These are phyloP conservation scores for Elasticomyces elasticus DNA, from an alignment of 495 filamentous ascomycete species.

Conservation along the genomic window DNA sequence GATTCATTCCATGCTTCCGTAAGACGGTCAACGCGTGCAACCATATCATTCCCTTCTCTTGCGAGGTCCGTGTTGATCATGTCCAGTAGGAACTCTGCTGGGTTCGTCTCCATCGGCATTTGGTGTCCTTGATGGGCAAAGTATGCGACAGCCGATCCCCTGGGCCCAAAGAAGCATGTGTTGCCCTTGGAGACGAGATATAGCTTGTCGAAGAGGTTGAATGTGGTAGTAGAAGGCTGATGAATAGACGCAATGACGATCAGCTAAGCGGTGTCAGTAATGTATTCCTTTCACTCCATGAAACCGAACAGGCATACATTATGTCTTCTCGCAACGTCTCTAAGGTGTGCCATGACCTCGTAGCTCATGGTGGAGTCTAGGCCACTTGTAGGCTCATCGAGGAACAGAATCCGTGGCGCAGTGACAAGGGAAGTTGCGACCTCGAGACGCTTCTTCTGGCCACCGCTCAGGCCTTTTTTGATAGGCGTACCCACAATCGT, in stretches of 20 bases:
- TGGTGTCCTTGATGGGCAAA: conserved; percentile 48
- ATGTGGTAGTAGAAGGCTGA: conserved; percentile 67
- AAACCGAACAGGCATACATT: too few species aligned
- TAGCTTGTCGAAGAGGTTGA: conserved; percentile 68
- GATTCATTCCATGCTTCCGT: conserved; percentile 37
- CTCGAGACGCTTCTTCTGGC: conserved; percentile 66
- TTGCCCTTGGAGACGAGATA: conserved; percentile 59
- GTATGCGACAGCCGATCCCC: conserved; percentile 42
- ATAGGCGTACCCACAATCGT: conserved; percentile 69
- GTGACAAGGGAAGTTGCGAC: conserved; percentile 73
- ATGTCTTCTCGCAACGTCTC: conserved; percentile 52
- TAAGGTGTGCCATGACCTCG: conserved; percentile 57
- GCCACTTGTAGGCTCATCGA: conserved; percentile 76
- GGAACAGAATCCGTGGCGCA: conserved; percentile 62
- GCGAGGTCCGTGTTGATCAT: conserved; percentile 65
- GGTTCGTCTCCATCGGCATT: conserved; percentile 59
- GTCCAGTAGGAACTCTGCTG: conserved; percentile 68
- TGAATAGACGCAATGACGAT: conserved; percentile 72
- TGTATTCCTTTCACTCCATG: too few species aligned
- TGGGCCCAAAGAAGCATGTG: conserved; percentile 58
- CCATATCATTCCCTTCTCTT: conserved; percentile 35
- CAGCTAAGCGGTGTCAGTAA: too few species aligned
- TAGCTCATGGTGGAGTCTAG: conserved; percentile 60
- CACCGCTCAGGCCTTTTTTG: conserved; percentile 66
- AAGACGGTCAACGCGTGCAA: conserved; percentile 33